A percentile compares a stretch with the other conserved stretches of the same genome.
Conservation (phyloP, 805 yeast species). For the Wickerhamomyces strasburgensis region DNA sequence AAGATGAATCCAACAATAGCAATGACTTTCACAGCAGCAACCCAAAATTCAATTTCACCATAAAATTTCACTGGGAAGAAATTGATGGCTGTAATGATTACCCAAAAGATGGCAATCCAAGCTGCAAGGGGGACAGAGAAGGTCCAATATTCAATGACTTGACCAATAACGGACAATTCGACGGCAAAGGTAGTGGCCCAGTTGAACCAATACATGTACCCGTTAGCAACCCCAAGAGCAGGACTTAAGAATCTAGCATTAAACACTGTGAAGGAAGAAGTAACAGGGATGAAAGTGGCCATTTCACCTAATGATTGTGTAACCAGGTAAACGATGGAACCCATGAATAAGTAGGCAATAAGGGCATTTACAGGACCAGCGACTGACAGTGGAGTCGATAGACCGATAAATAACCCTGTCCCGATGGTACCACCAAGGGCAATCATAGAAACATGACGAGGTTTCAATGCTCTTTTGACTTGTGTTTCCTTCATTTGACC, state of each 20-base stretch:
- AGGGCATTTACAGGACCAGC: constrained; percentile 71
- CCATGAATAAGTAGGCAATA: constrained; percentile 63
- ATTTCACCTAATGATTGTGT: constrained; percentile 74
- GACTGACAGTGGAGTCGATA: constrained; percentile 45
- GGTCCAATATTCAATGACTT: constrained; percentile 62
- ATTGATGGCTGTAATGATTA: constrained; percentile 48
- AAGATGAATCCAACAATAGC: constrained; percentile 67
- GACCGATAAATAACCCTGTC: constrained; percentile 69
- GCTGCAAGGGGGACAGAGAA: constrained; percentile 63
- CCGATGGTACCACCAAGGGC: constrained; percentile 81
- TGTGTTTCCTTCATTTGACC: constrained; percentile 29
- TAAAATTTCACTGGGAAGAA: constrained; percentile 64
- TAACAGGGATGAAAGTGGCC: constrained; percentile 73
- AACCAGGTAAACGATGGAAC: constrained; percentile 57
- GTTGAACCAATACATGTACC: constrained; percentile 71
- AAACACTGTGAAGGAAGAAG: constrained; percentile 64
- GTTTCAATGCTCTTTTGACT: constrained; percentile 56
- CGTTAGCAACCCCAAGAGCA: constrained; percentile 67
- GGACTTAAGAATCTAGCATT: constrained; percentile 62
- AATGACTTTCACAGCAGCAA: constrained; percentile 59
- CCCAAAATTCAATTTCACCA: constrained; percentile 76
- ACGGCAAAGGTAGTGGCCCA: constrained; percentile 77
- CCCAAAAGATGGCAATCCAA: constrained; percentile 67
- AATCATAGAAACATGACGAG: constrained; percentile 70
- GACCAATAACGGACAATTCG: constrained; percentile 69